Percentiles rank a stretch among this genome's conserved stretches.
Evolutionary conservation across 306 rosid genomes (phyloP).

Genomic region (Quercus agrifolia): DNA sequence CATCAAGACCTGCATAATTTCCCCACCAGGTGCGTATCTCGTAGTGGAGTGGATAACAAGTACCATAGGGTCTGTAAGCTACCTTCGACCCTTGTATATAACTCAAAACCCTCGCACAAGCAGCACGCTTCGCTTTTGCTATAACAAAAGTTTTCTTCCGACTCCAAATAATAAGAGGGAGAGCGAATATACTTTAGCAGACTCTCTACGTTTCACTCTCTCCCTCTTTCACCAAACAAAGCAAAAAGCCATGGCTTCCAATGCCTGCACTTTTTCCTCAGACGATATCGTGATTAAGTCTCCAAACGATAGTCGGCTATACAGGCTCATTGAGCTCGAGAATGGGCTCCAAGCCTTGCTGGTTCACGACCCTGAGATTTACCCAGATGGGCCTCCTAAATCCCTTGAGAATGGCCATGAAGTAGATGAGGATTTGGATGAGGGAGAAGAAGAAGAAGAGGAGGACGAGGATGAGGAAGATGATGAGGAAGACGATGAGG

Average conservation of each 20-base stretch:
- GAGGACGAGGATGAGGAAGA: constrained; percentile 2
- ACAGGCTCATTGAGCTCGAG: constrained; percentile 58
- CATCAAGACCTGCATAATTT: background rate
- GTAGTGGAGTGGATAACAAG: background rate
- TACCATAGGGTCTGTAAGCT: background rate
- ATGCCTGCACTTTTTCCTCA: constrained; percentile 39
- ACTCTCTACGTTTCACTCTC: background rate
- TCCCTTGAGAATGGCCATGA: constrained; percentile 22
- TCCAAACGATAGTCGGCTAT: constrained; percentile 67
- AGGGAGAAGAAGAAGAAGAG: background rate
- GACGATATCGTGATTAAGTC: constrained; percentile 67
- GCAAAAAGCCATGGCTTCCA: background rate
- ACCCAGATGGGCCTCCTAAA: constrained; percentile 48
- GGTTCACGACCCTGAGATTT: constrained; percentile 94
- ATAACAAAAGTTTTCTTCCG: background rate
- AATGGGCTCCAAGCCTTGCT: constrained; percentile 81
- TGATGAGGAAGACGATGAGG: background rate
- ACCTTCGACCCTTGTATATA: background rate
- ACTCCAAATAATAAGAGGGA: background rate
- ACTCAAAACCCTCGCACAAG: background rate
- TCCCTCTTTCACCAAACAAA: background rate
- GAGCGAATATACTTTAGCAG: background rate
- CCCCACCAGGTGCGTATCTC: background rate
- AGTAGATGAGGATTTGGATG: constrained; percentile 29
- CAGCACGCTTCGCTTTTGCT: background rate